Base-by-base conservation (phyloP, 1,139 yeast genomes). In the Meyerozyma smithsonii region DNA sequence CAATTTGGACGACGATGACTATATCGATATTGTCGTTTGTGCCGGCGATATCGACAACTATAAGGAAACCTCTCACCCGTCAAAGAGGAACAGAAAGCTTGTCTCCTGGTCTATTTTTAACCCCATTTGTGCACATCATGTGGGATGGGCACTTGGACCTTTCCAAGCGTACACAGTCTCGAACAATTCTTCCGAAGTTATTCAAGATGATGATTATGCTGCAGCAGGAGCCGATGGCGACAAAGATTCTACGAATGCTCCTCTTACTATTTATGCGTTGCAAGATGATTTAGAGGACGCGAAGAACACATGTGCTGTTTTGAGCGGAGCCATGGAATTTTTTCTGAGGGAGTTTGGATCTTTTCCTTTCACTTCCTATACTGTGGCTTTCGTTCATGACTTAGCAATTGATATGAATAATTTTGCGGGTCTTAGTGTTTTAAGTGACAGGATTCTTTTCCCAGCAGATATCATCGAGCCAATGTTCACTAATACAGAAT, bases 131-230 rank as follows among this genome's bases (percentile, higher is more conserved):
- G 89, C 98, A 0, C 97, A 90, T 49, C 97, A 90, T 59, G 73
- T 94, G n/a, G 97, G 97, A 0, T 92, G 96, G 83, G 90, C 96
- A 0, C 76, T 88, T 2, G 99, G 98, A 0, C 83, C 96, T 4
- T 94, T 92, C 59, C 81, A 81, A 28, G 72, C 69, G 45, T 71
- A 74, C 32, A 76, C 77, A 14, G 59, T 79, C 33, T 65, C 79
- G 15, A 75, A 69, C 15, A 39, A 42, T 1, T 37, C 52, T 36
- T 49, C 73, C 44, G 51, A 55, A 37, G 53, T 63, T 5, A 64
- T 65, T 3, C 69, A 64, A n/a, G 59, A 56, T n/a, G 48, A 53
- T 10, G 56, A 58, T 17, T 76, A 69, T 5, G 73, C 62, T 19
- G 71, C 66, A 12, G 74, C 69, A 8, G 69, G 66, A 2, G 73